These are phyloP conservation scores for Lipomyces starkeyi DNA, from an alignment of 805 yeast genomes.

Conservation along the genomic window DNA sequence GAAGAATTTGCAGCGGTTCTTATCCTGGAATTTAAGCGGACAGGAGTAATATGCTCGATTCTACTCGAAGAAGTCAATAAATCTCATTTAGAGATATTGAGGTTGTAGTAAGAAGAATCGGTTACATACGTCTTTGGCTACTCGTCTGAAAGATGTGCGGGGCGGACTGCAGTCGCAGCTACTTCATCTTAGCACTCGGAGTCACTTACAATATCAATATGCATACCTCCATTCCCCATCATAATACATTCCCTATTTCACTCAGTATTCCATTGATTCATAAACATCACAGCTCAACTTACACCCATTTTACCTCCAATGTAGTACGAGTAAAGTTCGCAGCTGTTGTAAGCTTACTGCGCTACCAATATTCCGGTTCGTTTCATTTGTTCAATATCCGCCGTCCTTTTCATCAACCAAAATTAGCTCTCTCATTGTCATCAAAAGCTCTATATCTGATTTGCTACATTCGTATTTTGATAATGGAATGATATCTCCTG, in stretches of 20 bases:
- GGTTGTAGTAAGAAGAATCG: neutral
- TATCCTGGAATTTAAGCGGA: neutral
- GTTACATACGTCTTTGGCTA: constrained; percentile 5
- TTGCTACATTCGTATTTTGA: too few relatives aligned
- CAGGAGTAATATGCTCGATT: constrained; percentile 3
- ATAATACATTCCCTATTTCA: neutral
- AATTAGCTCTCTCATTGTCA: too few relatives aligned
- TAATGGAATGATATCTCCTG: too few relatives aligned
- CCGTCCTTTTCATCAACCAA: too few relatives aligned
- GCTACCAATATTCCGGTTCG: too few relatives aligned
- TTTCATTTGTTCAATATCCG: too few relatives aligned
- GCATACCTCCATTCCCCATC: neutral
- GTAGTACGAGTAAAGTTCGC: neutral
- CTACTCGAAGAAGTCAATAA: neutral
- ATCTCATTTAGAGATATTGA: neutral
- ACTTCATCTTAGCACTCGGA: neutral
- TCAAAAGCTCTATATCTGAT: too few relatives aligned
- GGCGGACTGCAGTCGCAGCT: constrained; percentile 1
- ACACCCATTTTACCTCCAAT: neutral
- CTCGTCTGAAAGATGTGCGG: neutral
- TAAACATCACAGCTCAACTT: neutral
- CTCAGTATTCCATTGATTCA: neutral
- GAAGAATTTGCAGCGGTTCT: neutral
- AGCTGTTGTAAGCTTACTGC: too few relatives aligned
- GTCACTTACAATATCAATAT: constrained; percentile 6